These are phyloP conservation scores for Mesembryanthemum crystallinum DNA, from an alignment of 148 eudicot species.

Conservation along the genomic window DNA sequence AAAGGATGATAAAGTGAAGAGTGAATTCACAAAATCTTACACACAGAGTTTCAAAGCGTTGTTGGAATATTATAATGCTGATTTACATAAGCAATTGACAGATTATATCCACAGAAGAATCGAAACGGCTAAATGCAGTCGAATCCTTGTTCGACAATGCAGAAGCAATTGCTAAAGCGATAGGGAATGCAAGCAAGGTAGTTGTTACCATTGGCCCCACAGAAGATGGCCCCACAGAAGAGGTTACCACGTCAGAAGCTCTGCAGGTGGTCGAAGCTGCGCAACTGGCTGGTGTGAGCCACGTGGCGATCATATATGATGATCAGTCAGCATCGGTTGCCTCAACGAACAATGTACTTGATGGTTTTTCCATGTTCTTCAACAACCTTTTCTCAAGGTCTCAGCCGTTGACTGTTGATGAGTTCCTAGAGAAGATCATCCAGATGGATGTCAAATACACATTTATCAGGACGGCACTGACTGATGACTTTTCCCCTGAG, in stretches of 20 bases:
- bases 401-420: slow-evolving; percentile 56
- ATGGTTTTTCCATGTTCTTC: slow-evolving; percentile 71
- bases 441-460: slow-evolving; percentile 72
- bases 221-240: slow-evolving; percentile 61
- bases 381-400: slow-evolving; percentile 62
- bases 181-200: slow-evolving; percentile 89
- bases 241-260: slow-evolving; percentile 63
- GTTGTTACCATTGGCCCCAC: slow-evolving; percentile 72
- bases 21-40: neutral
- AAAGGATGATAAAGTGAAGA: neutral
- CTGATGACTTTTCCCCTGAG: slow-evolving; percentile 77
- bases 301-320: slow-evolving; percentile 71
- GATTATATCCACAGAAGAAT: slow-evolving; percentile 82
- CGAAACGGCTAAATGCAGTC: slow-evolving; percentile 87
- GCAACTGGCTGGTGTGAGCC: slow-evolving; percentile 75
- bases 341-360: slow-evolving; percentile 65
- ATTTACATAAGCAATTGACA: slow-evolving; percentile 28
- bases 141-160: slow-evolving; percentile 67
- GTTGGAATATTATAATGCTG: no score
- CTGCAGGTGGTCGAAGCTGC: slow-evolving; percentile 74
- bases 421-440: slow-evolving; percentile 56
- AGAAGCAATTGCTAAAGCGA: slow-evolving; percentile 82
- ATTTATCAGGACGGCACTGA: slow-evolving; percentile 56
- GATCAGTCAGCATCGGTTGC: slow-evolving; percentile 30
- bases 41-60: no score